Evolutionary conservation across 176 grass and related monocot species (phyloP).

Genomic region (Bolboschoenus planiculmis): DNA sequence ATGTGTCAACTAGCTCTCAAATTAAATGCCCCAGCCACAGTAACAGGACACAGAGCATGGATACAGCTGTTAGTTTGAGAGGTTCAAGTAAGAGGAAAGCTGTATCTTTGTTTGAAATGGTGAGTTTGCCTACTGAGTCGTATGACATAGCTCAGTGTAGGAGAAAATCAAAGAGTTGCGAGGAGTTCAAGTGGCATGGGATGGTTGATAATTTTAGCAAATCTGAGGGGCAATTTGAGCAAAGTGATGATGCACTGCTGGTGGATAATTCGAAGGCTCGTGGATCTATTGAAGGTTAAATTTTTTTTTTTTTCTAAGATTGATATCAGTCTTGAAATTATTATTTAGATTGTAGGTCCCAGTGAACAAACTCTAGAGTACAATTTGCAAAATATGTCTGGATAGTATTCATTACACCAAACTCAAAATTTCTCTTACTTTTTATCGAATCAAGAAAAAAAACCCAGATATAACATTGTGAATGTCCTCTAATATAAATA

Average conservation of each 20-base stretch:
- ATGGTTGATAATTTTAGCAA: slow-evolving; percentile 7
- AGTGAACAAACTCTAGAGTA: neutral
- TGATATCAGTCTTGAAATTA: neutral
- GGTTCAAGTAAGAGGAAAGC: slow-evolving; percentile 28
- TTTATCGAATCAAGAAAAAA: neutral
- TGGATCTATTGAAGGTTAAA: slow-evolving; percentile 13
- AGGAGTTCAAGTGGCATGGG: slow-evolving; percentile 9
- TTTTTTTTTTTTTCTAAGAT: neutral
- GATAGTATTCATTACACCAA: neutral
- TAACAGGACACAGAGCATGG: slow-evolving; percentile 22
- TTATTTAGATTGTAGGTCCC: neutral
- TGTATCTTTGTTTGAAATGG: slow-evolving; percentile 52
- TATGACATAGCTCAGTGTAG: slow-evolving; percentile 11
- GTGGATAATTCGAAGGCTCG: neutral
- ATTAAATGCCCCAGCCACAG: neutral
- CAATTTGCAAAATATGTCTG: slow-evolving; percentile 1
- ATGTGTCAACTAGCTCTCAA: slow-evolving; percentile 30
- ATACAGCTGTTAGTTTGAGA: slow-evolving; percentile 22
- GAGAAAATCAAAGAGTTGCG: slow-evolving; percentile 15
- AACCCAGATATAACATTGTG: neutral
- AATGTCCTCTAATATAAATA: neutral
- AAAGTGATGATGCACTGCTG: neutral
- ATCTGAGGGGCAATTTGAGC: neutral
- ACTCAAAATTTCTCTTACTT: neutral
- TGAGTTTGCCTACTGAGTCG: slow-evolving; percentile 35